phyloP scores from a whole-genome alignment of 73 alveolate species.

The Tetrahymena borealis region DNA sequence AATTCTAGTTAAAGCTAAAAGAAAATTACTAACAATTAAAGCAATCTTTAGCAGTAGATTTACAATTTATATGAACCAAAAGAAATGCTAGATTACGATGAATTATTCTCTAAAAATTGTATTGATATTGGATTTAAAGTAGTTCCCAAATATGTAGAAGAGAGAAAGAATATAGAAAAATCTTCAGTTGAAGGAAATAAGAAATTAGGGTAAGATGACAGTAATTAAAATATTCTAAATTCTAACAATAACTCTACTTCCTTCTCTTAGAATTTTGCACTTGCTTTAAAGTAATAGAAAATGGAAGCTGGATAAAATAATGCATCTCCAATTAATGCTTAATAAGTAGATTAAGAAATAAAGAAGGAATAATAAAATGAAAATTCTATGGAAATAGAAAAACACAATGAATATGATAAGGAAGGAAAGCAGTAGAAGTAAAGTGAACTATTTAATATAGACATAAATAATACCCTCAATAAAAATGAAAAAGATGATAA shows the following conservation, averaged over 20 bases:
- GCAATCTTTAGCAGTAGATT: background rate
- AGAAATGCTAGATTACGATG: background rate
- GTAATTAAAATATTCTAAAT: background rate
- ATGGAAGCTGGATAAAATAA: background rate
- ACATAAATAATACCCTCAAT: background rate
- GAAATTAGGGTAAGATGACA: background rate
- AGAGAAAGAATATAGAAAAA: background rate
- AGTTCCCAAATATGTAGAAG: background rate
- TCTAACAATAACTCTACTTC: background rate
- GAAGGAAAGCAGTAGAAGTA: background rate
- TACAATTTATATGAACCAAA: background rate
- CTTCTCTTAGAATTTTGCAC: background rate
- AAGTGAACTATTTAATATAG: background rate
- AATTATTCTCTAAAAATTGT: background rate
- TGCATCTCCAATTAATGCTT: background rate
- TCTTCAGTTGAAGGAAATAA: background rate
- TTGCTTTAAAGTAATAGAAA: background rate
- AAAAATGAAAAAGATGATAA: background rate
- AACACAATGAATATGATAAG: background rate
- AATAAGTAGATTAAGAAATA: background rate
- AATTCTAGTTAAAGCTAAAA: no score
- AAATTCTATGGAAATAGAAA: background rate
- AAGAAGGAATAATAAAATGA: background rate
- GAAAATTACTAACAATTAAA: background rate
- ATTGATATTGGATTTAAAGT: background rate